phyloP scores from a whole-genome alignment of 1,139 yeast genomes.

The Nakaseomyces glabratus region DNA sequence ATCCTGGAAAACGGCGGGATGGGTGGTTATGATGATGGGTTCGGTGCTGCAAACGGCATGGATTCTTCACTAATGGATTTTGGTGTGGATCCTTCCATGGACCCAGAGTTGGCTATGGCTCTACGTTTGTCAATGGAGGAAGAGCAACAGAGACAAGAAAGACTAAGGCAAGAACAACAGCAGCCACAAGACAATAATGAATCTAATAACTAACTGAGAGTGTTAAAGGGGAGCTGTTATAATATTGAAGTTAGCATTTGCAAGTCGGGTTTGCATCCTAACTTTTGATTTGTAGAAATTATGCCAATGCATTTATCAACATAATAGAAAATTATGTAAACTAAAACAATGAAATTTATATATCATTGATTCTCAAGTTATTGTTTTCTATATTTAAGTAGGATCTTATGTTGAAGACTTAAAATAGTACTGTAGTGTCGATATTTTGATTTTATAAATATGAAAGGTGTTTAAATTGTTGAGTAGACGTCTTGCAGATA shows the following conservation, averaged over 20 bases:
- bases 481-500: slow-evolving; percentile 5
- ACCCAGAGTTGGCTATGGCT: slow-evolving; percentile 95
- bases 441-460: too few relatives aligned
- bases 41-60: slow-evolving; percentile 13
- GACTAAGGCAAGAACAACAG: slow-evolving; percentile 27
- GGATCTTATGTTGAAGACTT: too few relatives aligned
- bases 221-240: too few relatives aligned
- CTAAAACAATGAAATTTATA: too few relatives aligned
- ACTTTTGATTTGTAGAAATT: too few relatives aligned
- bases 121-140: slow-evolving; percentile 41
- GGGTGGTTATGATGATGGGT: slow-evolving; percentile 34
- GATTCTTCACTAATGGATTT: slow-evolving; percentile 46
- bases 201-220: neutral
- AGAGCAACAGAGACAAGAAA: slow-evolving; percentile 36
- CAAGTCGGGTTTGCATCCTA: too few relatives aligned
- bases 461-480: neutral
- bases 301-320: too few relatives aligned
- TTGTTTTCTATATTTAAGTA: too few relatives aligned
- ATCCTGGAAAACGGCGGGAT: slow-evolving; percentile 31
- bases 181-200: slow-evolving; percentile 8
- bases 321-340: too few relatives aligned
- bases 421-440: too few relatives aligned
- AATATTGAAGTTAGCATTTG: too few relatives aligned
- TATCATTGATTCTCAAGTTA: too few relatives aligned
- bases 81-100: slow-evolving; percentile 83